Evolutionary conservation across 305 asterid genomes (phyloP), one percentile per base, ranked within the genome.

Genomic region (Rubia peregrina): DNA sequence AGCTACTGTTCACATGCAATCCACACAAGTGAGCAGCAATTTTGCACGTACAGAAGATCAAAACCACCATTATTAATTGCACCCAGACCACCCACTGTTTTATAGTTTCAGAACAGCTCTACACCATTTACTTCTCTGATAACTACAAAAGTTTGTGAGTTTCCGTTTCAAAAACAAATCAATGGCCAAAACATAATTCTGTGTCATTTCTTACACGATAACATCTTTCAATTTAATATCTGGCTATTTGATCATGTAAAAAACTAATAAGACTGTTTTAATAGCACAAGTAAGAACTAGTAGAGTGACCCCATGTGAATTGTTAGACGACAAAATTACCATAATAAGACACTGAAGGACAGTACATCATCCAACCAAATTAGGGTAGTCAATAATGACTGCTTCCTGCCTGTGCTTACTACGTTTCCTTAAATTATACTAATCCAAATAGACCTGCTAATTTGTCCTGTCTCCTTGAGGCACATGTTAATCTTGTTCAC

Each of bases 351-450:
- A 43, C 73, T 6, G 21, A 61, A 48, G 53, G 53, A 49, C 63
- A 60, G 41, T 36, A 30, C 42, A 48, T 40, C 22, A 38, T 72
- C 64, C 44, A 33, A 36, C 49, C 56, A 68, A 68, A 51, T 40
- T 60, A 16, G 30, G 46, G 53, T 57, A 24, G 76, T 73, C 76
- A 73, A 73, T 46, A 73, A 42, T 36, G 64, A 56, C 72, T 56
- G 67, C 76, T 17, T 62, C 46, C 41, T 62, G 65, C 65, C 10
- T 22, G 65, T 13, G 42, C n/a, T 62, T 33, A 11, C 10, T 9
- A 8, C 3, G 65, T 60, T 59, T 24, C 63, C 63, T 57, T 57
- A 22, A 57, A 53, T n/a, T n/a, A 53, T 53, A 53, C 59, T n/a
- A 53, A 53, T 53, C 59, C 24, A n/a, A n/a, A 53, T 17, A 53